Conservation (phyloP, 768 basidiomycete species). For the Trametes coccinea region DNA sequence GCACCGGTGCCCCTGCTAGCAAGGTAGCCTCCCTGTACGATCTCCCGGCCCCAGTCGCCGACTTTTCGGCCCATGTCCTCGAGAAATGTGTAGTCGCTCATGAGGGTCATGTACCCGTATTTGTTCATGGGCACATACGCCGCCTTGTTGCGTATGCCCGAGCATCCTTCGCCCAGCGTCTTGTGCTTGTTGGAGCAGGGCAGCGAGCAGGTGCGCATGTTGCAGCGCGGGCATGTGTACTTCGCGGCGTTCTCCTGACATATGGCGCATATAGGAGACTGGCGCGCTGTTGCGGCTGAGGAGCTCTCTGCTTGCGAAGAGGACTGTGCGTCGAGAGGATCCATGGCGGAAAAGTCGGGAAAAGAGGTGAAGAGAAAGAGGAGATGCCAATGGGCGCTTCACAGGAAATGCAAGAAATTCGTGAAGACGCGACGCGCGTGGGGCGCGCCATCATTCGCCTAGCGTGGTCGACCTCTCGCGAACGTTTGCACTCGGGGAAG, state of each 20-base stretch:
- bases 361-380: neutral
- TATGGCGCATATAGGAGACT: slow-evolving; percentile 44
- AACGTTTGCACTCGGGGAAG: no score
- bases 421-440: neutral
- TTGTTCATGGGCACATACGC: slow-evolving; percentile 79
- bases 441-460: no score
- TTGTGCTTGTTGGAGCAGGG: slow-evolving; percentile 74
- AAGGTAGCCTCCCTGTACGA: slow-evolving; percentile 58
- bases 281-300: slow-evolving; percentile 21
- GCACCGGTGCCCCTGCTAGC: slow-evolving; percentile 27
- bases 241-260: slow-evolving; percentile 51
- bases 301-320: slow-evolving; percentile 16
- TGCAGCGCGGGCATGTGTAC: slow-evolving; percentile 82
- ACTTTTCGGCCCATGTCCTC: slow-evolving; percentile 81
- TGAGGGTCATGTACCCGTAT: slow-evolving; percentile 85
- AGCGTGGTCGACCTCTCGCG: no score
- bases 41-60: slow-evolving; percentile 72
- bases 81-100: slow-evolving; percentile 85
- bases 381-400: neutral
- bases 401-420: neutral
- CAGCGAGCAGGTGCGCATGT: slow-evolving; percentile 69
- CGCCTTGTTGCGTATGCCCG: slow-evolving; percentile 71
- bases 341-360: neutral
- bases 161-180: slow-evolving; percentile 50
- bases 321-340: neutral